These are phyloP conservation scores for Venturia effusa DNA, from an alignment of 2,329 filamentous ascomycete species.

Conservation along the genomic window DNA sequence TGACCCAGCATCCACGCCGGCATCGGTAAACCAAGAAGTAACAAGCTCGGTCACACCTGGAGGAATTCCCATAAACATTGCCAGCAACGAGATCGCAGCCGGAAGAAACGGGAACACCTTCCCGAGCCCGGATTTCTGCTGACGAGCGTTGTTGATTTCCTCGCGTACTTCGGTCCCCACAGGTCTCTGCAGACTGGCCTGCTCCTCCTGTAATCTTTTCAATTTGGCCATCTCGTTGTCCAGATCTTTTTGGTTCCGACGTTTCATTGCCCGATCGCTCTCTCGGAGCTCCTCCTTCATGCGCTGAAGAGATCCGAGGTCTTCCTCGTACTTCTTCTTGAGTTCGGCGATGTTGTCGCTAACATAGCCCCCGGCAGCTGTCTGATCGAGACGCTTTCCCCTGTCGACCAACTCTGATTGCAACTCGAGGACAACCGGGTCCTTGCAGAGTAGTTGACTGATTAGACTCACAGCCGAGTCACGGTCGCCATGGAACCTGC, in stretches of 20 bases:
- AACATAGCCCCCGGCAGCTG: constrained; percentile 14
- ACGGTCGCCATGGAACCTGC: constrained; percentile 15
- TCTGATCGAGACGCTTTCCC: constrained; percentile 15
- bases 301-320: not conserved
- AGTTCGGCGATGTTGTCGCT: not conserved
- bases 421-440: constrained; percentile 15
- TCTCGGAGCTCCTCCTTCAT: not conserved
- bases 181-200: not conserved
- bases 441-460: constrained; percentile 8
- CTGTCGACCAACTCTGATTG: constrained; percentile 17
- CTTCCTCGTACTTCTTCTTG: too few relatives aligned
- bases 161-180: not conserved
- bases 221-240: not conserved
- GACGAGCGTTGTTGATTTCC: not conserved
- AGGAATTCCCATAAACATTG: not conserved
- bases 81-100: not conserved
- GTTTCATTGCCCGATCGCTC: not conserved
- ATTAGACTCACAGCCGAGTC: constrained; percentile 15
- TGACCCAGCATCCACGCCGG: too few relatives aligned
- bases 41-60: too few relatives aligned
- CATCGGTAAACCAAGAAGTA: too few relatives aligned
- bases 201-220: not conserved
- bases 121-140: not conserved
- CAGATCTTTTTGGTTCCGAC: not conserved
- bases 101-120: not conserved